phyloP scores from a whole-genome alignment of 2,329 filamentous ascomycete genomes.

The Phaeophleospora eucalypticola region DNA sequence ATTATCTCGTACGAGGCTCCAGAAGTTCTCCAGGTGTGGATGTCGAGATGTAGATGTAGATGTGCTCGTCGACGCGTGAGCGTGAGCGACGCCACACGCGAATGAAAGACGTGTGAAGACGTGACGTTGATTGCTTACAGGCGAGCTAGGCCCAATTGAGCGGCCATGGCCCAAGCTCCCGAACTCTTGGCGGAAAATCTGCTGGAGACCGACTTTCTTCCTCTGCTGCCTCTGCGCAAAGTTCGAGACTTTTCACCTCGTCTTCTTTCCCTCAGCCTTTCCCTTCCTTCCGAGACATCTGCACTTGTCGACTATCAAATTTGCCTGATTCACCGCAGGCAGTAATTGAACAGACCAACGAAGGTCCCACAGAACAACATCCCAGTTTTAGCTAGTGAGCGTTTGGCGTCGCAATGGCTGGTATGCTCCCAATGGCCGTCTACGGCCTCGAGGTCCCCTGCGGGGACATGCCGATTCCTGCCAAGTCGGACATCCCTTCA shows the following conservation, averaged over 20 bases:
- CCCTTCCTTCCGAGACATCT: too few relatives aligned
- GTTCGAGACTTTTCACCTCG: background rate
- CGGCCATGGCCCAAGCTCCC: background rate
- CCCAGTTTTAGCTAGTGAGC: background rate
- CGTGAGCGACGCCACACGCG: background rate
- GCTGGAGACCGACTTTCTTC: background rate
- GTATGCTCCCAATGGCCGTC: conserved; percentile 60
- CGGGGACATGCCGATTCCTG: conserved; percentile 77
- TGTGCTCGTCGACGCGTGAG: background rate
- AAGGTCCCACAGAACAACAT: conserved; percentile 4
- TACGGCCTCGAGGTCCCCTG: conserved; percentile 90
- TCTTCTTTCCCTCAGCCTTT: too few relatives aligned
- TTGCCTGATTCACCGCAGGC: background rate
- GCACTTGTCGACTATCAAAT: too few relatives aligned
- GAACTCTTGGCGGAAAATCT: background rate
- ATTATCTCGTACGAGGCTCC: too few relatives aligned
- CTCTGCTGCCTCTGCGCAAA: background rate
- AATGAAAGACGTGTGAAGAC: background rate
- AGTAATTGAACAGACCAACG: background rate
- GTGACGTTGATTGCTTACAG: background rate
- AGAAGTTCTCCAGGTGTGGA: too few relatives aligned
- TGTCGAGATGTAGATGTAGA: background rate
- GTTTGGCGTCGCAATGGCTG: conserved; percentile 19
- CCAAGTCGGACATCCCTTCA: conserved; percentile 72
- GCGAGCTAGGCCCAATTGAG: background rate